Evolutionary conservation across 2,329 filamentous ascomycete species (phyloP), one percentile per base, ranked within the genome.

Genomic region (Aphanoascus verrucosus): DNA sequence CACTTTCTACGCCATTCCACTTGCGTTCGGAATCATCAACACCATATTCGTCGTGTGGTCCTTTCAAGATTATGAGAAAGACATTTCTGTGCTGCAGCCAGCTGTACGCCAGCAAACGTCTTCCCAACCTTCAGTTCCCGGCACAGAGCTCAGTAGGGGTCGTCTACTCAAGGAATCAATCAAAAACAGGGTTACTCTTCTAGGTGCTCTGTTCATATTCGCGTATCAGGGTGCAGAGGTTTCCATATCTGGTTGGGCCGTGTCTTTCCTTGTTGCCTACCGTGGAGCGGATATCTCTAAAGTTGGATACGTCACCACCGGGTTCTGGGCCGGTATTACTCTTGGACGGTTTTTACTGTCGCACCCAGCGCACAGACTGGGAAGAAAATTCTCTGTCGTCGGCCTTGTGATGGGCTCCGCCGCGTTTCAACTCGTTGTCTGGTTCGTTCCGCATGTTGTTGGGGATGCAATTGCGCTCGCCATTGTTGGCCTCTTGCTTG

Each of bases 211-310:
- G 8, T 93, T 93, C 72, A 86, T 93, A 66, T 93, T 94, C 66
- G 81, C 83, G 23, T 94, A 94, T 67, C 86, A 93, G 68, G 88
- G 87, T 34, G 84, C 85, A 35, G 88, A 94, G 68, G 87, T 94
- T 14, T 83, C 83, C 12, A 86, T 91, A 58, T 87, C 84, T 0
- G 87, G 88, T 51, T 94, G 88, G 88, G 84, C 91, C 47, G 88
- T 91, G 57, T 88, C 85, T 1, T 94, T 90, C 71, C 73, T 94
- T 38, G 88, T 93, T 67, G 77, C 78, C 48, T 79, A 82, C 57
- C 82, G 87, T 37, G 73, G 81, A 54, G 87, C 86, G 12, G 76
- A 85, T 60, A 85, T 86, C 5, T 74, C 77, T 0, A 74, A 77
- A 2, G 85, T 93, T 15, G 88, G 88, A 35, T 93, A 93, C 66